Evolutionary conservation across 1,284 basidiomycete species (phyloP).

Genomic region (Sphagnurus paluster): DNA sequence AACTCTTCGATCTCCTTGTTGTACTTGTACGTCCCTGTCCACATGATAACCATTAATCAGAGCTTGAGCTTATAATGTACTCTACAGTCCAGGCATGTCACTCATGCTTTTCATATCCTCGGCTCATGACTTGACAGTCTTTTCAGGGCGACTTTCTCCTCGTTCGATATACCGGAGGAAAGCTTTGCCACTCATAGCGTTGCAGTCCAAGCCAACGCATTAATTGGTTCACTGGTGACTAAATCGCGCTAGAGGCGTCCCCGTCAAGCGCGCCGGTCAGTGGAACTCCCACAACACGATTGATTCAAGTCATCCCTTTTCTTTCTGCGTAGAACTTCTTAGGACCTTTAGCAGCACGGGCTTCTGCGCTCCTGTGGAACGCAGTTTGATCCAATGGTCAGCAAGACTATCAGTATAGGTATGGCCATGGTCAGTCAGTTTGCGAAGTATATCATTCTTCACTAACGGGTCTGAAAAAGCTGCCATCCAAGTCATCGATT

Average conservation of each 20-base stretch:
- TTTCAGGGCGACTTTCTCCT: conserved; percentile 32
- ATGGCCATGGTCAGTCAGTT: conserved; percentile 31
- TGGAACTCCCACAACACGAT: neutral
- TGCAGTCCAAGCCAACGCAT: conserved; percentile 29
- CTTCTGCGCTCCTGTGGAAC: conserved; percentile 33
- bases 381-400: conserved; percentile 41
- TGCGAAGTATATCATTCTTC: neutral
- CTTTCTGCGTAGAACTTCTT: conserved; percentile 23
- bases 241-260: conserved; percentile 33
- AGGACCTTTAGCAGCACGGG: conserved; percentile 21
- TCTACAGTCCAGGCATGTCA: too few species aligned
- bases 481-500: conserved; percentile 51
- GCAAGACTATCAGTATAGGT: conserved; percentile 47
- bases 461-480: conserved; percentile 12
- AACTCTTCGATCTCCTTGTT: too few species aligned
- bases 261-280: conserved; percentile 32
- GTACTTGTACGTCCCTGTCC: too few species aligned
- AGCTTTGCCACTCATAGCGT: conserved; percentile 29
- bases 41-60: too few species aligned
- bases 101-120: too few species aligned
- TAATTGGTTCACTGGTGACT: conserved; percentile 32
- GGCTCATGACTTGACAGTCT: neutral
- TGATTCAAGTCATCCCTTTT: too few species aligned
- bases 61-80: too few species aligned
- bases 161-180: conserved; percentile 34